Evolutionary conservation across 2,329 filamentous ascomycete genomes (phyloP).

Genomic region (Penicillium decumbens): DNA sequence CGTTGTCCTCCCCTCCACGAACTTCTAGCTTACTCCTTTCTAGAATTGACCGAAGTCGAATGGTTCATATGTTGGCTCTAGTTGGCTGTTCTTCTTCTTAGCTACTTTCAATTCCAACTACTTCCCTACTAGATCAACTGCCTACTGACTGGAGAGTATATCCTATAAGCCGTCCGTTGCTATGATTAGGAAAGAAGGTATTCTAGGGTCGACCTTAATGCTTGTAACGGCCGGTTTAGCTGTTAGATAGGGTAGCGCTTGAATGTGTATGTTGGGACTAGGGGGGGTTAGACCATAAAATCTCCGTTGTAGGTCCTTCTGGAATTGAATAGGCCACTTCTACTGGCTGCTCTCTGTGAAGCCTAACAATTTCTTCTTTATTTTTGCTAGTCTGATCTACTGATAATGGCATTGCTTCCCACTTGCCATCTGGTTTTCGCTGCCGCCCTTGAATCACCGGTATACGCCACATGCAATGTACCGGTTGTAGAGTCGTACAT

Average conservation of each 20-base stretch:
- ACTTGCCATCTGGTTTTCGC: too few species aligned
- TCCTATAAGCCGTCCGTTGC: slow-evolving; percentile 67
- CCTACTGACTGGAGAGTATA: slow-evolving; percentile 53
- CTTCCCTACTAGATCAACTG: slow-evolving; percentile 53
- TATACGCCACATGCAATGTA: slow-evolving; percentile 59
- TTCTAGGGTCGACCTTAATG: slow-evolving; percentile 46
- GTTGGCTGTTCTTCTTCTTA: slow-evolving; percentile 27
- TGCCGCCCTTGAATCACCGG: slow-evolving; percentile 49
- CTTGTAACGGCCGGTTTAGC: slow-evolving; percentile 62
- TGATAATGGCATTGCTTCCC: too few species aligned
- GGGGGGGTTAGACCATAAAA: slow-evolving; percentile 45
- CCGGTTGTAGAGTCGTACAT: slow-evolving; percentile 55
- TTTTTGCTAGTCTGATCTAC: too few species aligned
- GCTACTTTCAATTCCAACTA: slow-evolving; percentile 47
- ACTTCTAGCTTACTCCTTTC: slow-evolving; percentile 5
- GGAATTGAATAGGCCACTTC: slow-evolving; percentile 58
- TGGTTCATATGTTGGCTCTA: slow-evolving; percentile 15
- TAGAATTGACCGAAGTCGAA: slow-evolving; percentile 22
- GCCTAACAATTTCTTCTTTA: too few species aligned
- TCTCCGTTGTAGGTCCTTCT: slow-evolving; percentile 34
- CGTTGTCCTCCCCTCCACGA: slow-evolving; percentile 31
- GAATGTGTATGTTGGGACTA: slow-evolving; percentile 30
- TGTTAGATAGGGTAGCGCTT: slow-evolving; percentile 63
- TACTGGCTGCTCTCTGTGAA: slow-evolving; percentile 43
- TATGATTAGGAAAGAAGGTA: slow-evolving; percentile 59